Evolutionary conservation across 2,329 filamentous ascomycete genomes (phyloP).

Genomic region (Alternaria gaisen): DNA sequence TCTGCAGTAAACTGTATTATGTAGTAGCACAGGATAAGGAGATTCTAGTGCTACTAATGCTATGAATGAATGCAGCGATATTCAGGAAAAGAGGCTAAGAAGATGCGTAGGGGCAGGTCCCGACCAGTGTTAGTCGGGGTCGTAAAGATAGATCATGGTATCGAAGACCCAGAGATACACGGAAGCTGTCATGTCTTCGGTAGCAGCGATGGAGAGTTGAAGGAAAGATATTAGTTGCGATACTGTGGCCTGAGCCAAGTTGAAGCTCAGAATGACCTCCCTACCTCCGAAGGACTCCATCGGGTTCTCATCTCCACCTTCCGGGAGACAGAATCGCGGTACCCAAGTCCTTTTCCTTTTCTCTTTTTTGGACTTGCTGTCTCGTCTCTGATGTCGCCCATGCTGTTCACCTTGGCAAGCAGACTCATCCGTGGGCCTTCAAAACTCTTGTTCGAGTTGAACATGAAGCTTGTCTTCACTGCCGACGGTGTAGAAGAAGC

Average conservation of each 20-base stretch:
- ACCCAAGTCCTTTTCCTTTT: neutral
- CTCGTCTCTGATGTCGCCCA: conserved; percentile 20
- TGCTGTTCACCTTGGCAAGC: conserved; percentile 17
- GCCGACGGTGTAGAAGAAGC: conserved; percentile 22
- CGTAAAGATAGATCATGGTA: neutral
- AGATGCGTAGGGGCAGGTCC: neutral
- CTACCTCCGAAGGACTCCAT: neutral
- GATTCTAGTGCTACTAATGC: neutral
- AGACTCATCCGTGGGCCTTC: conserved; percentile 29
- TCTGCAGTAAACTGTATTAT: neutral
- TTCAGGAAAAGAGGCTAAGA: neutral
- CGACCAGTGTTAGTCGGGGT: neutral
- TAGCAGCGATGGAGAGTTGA: neutral
- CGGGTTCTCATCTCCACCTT: neutral
- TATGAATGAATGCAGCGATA: neutral
- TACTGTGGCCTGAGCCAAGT: neutral
- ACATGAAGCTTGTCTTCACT: conserved; percentile 29
- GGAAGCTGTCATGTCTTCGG: neutral
- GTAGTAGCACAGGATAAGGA: neutral
- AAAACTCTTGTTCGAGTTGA: conserved; percentile 25
- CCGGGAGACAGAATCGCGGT: neutral
- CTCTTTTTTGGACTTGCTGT: neutral
- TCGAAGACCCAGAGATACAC: neutral
- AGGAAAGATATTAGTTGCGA: neutral
- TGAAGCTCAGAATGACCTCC: neutral